A percentile compares a stretch with the other conserved stretches of the same genome.
Evolutionary conservation across 768 basidiomycete species (phyloP).

Genomic region (Ramaria rubella): DNA sequence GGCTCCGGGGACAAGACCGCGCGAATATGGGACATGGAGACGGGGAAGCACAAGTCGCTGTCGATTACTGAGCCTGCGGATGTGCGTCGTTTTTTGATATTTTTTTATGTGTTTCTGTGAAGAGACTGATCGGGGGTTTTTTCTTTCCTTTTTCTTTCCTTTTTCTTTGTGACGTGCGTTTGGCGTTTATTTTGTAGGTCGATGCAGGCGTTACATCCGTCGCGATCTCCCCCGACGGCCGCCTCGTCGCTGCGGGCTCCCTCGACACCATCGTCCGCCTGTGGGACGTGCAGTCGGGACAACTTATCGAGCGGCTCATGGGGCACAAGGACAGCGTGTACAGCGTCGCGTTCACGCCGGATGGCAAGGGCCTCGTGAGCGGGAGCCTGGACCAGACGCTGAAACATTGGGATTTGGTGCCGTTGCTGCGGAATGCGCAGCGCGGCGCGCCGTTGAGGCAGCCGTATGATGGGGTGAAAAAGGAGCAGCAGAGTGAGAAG

Average conservation of each 20-base stretch:
- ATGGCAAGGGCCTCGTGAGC: conserved; percentile 81
- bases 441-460: conserved; percentile 6
- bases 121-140: no score
- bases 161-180: conserved; percentile 5
- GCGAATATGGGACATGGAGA: conserved; percentile 54
- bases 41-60: conserved; percentile 36
- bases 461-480: conserved; percentile 12
- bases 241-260: conserved; percentile 52
- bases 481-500: conserved; percentile 42
- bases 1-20: conserved; percentile 77
- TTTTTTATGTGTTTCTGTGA: no score
- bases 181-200: conserved; percentile 19
- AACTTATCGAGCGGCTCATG: conserved; percentile 63
- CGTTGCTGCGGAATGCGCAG: conserved; percentile 21
- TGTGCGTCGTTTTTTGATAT: no score
- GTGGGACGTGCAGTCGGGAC: conserved; percentile 75
- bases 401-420: conserved; percentile 75
- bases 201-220: conserved; percentile 77
- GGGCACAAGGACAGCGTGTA: conserved; percentile 86
- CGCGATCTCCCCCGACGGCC: conserved; percentile 70
- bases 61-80: conserved; percentile 47
- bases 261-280: conserved; percentile 65
- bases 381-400: conserved; percentile 87
- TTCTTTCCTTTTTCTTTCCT: not conserved
- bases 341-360: conserved; percentile 86